Percentiles rank a stretch among this genome's conserved stretches.
Evolutionary conservation across 768 basidiomycete species (phyloP).

Genomic region (Termitomyces sp.): DNA sequence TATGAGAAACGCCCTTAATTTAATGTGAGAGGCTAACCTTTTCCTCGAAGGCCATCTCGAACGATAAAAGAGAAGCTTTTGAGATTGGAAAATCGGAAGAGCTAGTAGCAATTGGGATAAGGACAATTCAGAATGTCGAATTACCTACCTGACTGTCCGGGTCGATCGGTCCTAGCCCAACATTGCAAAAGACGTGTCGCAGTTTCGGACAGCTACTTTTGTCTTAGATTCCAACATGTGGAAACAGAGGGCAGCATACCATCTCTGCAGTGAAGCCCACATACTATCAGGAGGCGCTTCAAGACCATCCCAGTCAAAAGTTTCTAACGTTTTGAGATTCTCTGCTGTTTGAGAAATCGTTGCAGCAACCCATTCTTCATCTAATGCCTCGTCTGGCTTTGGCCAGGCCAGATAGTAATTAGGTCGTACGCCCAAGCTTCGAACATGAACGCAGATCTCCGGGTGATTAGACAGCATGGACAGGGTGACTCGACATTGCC

Average conservation of each 20-base stretch:
- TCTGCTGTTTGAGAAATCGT: slow-evolving; percentile 28
- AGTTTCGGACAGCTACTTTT: slow-evolving; percentile 34
- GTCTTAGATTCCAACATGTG: neutral
- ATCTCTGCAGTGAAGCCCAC: slow-evolving; percentile 33
- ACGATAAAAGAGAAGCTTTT: slow-evolving; percentile 42
- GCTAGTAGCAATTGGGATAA: slow-evolving; percentile 11
- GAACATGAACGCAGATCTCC: slow-evolving; percentile 32
- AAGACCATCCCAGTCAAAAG: slow-evolving; percentile 48
- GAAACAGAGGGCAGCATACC: slow-evolving; percentile 20
- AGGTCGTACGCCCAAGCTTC: slow-evolving; percentile 39
- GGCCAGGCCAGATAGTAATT: slow-evolving; percentile 52
- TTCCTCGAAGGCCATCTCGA: slow-evolving; percentile 35
- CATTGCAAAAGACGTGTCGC: slow-evolving; percentile 37
- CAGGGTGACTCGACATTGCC: slow-evolving; percentile 30
- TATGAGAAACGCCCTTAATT: slow-evolving; percentile 4
- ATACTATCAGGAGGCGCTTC: slow-evolving; percentile 37
- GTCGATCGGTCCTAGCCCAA: slow-evolving; percentile 29
- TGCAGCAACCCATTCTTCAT: slow-evolving; percentile 35
- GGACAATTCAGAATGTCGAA: neutral
- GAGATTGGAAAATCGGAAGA: slow-evolving; percentile 39
- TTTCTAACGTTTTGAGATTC: slow-evolving; percentile 27
- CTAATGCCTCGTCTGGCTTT: slow-evolving; percentile 30
- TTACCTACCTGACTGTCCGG: slow-evolving; percentile 23
- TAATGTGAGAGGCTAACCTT: slow-evolving; percentile 19
- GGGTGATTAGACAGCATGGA: slow-evolving; percentile 27